These are phyloP conservation scores for Tricholoma furcatifolium DNA, from an alignment of 768 basidiomycete species.

Conservation along the genomic window DNA sequence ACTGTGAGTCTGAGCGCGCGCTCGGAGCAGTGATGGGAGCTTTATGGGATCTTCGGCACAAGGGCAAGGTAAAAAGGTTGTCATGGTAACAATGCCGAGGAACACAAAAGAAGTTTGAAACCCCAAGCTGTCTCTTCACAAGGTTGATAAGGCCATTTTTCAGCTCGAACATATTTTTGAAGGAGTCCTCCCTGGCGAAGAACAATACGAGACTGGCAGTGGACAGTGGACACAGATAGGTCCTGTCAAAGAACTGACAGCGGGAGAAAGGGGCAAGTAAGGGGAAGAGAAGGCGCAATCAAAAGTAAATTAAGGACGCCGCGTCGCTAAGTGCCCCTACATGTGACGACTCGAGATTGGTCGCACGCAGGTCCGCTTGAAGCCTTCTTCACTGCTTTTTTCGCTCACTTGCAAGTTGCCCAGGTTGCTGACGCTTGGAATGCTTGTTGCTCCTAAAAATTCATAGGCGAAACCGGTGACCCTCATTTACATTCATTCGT, in stretches of 20 bases:
- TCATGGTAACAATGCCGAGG: background rate
- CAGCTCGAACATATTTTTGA: too few species aligned
- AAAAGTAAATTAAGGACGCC: background rate
- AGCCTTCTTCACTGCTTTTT: background rate
- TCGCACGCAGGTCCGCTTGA: background rate
- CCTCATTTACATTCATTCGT: slow-evolving; percentile 8
- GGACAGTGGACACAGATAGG: background rate
- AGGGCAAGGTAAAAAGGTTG: background rate
- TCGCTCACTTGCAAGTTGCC: background rate
- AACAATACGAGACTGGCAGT: too few species aligned
- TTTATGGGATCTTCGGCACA: background rate
- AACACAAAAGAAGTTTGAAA: background rate
- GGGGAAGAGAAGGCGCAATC: background rate
- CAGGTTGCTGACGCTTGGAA: slow-evolving; percentile 1
- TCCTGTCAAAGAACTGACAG: background rate
- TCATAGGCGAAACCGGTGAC: background rate
- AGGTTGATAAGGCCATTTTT: too few species aligned
- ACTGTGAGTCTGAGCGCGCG: too few species aligned
- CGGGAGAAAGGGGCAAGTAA: background rate
- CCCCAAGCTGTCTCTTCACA: too few species aligned
- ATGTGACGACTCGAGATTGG: slow-evolving; percentile 3
- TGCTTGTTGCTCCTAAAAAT: background rate
- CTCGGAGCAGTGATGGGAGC: too few species aligned
- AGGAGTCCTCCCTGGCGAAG: too few species aligned
- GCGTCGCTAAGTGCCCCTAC: slow-evolving; percentile 7